phyloP scores from a whole-genome alignment of 768 basidiomycete genomes.

The Rhizopogon vulgaris region DNA sequence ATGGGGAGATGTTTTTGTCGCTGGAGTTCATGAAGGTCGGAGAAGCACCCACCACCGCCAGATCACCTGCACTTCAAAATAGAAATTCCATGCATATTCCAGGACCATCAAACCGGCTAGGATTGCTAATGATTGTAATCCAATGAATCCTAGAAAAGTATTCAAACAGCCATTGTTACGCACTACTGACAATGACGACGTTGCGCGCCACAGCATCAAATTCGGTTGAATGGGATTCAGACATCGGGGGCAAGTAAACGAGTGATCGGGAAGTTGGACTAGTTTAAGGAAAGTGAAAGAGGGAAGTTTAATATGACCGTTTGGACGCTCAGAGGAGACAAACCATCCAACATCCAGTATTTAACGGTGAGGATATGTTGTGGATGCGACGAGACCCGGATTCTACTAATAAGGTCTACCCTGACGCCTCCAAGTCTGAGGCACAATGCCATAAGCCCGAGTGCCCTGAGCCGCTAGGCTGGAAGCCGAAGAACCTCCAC shows the following conservation, averaged over 20 bases:
- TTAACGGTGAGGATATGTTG: not conserved
- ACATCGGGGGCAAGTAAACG: not conserved
- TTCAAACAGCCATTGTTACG: not conserved
- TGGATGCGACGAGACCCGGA: not conserved
- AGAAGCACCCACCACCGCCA: conserved; percentile 16
- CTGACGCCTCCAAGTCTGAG: too few species aligned
- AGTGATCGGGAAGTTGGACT: not conserved
- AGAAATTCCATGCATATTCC: conserved; percentile 8
- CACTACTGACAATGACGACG: not conserved
- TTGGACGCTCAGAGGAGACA: not conserved
- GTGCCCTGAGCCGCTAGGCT: too few species aligned
- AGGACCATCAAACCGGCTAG: conserved; percentile 11
- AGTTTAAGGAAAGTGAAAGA: not conserved
- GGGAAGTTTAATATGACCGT: too few species aligned
- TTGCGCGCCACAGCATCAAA: not conserved
- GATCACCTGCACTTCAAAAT: conserved; percentile 11
- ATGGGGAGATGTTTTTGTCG: not conserved
- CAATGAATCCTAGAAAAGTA: not conserved
- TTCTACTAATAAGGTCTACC: not conserved
- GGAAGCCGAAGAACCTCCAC: too few species aligned
- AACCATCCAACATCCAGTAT: not conserved
- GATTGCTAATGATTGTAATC: conserved; percentile 1
- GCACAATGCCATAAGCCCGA: too few species aligned
- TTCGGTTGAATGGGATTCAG: not conserved
- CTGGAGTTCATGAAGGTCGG: not conserved